Evolutionary conservation across 345 rosid species (phyloP).

Genomic region (Draba incana): DNA sequence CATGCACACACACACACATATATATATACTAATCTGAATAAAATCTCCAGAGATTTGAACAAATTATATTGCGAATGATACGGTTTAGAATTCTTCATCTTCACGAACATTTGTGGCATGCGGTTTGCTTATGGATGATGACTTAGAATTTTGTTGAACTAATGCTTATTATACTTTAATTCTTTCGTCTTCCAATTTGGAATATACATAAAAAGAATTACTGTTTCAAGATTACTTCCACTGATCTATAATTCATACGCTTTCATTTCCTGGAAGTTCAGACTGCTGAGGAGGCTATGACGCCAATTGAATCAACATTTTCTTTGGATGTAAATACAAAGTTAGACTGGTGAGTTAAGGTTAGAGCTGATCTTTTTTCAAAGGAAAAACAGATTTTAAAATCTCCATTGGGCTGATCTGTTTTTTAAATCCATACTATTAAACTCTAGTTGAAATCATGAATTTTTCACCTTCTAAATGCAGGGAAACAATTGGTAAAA

Average conservation of each 20-base stretch:
- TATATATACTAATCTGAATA: background rate
- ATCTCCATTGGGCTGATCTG: background rate
- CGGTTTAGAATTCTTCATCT: background rate
- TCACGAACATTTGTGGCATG: conserved; percentile 1
- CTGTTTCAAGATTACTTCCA: conserved; percentile 22
- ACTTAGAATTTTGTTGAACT: background rate
- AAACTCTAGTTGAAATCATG: background rate
- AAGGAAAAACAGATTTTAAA: background rate
- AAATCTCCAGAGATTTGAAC: background rate
- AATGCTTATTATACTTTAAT: background rate
- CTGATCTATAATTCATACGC: conserved; percentile 10
- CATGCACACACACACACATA: background rate
- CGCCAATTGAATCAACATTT: conserved; percentile 86
- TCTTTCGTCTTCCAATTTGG: background rate
- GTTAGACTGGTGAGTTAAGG: conserved; percentile 70
- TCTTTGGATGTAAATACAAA: conserved; percentile 79
- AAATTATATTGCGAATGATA: too few relatives aligned
- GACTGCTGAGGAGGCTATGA: conserved; percentile 93
- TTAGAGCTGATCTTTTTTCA: conserved; percentile 23
- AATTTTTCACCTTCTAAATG: conserved; percentile 33
- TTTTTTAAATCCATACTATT: too few relatives aligned
- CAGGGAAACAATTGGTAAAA: conserved; percentile 88
- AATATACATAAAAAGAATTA: background rate
- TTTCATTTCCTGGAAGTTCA: conserved; percentile 43
- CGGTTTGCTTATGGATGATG: background rate